These are phyloP conservation scores for Leptographium wingfieldii DNA, from an alignment of 2,329 filamentous ascomycete species.

Conservation along the genomic window DNA sequence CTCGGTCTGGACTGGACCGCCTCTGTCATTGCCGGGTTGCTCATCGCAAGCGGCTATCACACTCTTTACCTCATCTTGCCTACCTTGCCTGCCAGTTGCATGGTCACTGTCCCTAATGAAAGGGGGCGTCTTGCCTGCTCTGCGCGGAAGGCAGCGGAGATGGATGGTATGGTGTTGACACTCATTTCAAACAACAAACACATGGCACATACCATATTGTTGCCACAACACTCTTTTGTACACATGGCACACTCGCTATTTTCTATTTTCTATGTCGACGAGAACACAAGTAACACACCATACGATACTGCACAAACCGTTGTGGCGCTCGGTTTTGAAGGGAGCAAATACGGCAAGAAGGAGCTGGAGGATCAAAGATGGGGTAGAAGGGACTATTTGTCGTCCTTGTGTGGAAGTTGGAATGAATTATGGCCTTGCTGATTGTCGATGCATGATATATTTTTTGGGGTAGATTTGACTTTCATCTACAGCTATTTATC, in stretches of 20 bases:
- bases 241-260: background rate
- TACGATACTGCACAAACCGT: background rate
- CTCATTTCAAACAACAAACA: background rate
- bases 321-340: background rate
- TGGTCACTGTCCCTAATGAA: conserved; percentile 6
- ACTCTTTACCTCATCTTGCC: conserved; percentile 4
- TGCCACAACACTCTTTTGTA: background rate
- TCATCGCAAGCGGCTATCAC: conserved; percentile 12
- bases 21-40: conserved; percentile 14
- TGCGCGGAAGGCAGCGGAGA: background rate
- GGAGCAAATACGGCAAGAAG: background rate
- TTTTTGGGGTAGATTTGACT: background rate
- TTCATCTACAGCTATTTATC: background rate
- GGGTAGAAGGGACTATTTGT: background rate
- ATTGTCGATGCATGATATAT: background rate
- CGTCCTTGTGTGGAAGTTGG: background rate
- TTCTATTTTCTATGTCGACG: background rate
- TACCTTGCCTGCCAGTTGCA: background rate
- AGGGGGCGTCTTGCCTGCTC: conserved; percentile 1
- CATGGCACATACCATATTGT: background rate
- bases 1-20: conserved; percentile 5
- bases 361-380: background rate
- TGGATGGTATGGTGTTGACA: background rate
- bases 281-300: conserved; percentile 2
- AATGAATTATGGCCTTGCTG: background rate